These are phyloP conservation scores for Tetracladium marchalianum DNA, from an alignment of 495 filamentous ascomycete genomes.

Conservation along the genomic window DNA sequence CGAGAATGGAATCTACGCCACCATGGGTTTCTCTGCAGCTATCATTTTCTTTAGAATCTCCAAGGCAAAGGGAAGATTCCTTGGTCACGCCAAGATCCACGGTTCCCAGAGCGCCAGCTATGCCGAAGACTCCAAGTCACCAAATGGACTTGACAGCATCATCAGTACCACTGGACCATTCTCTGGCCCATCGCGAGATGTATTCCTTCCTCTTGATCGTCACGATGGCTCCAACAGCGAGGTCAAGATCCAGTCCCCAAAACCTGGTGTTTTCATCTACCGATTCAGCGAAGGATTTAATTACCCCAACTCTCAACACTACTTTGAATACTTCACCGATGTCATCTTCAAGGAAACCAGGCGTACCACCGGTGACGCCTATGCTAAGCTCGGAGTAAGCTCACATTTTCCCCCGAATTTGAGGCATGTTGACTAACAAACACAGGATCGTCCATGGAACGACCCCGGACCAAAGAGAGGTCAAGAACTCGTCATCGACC, in stretches of 20 bases:
- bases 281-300: slow-evolving; percentile 92
- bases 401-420: neutral
- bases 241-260: slow-evolving; percentile 65
- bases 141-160: slow-evolving; percentile 35
- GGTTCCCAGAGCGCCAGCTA: slow-evolving; percentile 77
- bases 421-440: no score
- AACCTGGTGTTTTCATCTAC: slow-evolving; percentile 93
- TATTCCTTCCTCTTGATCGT: slow-evolving; percentile 81
- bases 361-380: slow-evolving; percentile 56
- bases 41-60: slow-evolving; percentile 77
- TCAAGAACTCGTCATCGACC: slow-evolving; percentile 31
- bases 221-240: slow-evolving; percentile 82
- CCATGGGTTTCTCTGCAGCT: slow-evolving; percentile 59
- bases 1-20: slow-evolving; percentile 84
- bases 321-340: slow-evolving; percentile 64
- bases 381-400: slow-evolving; percentile 46
- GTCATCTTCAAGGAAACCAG: slow-evolving; percentile 67
- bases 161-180: neutral
- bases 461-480: slow-evolving; percentile 67
- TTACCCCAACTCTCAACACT: slow-evolving; percentile 86
- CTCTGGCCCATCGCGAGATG: slow-evolving; percentile 38
- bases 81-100: slow-evolving; percentile 78
- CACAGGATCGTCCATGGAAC: slow-evolving; percentile 73
- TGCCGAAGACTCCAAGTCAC: slow-evolving; percentile 38
- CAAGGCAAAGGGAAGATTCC: slow-evolving; percentile 73